Conservation (phyloP, 164 flowering plant species). For the Warburgia ugandensis region DNA sequence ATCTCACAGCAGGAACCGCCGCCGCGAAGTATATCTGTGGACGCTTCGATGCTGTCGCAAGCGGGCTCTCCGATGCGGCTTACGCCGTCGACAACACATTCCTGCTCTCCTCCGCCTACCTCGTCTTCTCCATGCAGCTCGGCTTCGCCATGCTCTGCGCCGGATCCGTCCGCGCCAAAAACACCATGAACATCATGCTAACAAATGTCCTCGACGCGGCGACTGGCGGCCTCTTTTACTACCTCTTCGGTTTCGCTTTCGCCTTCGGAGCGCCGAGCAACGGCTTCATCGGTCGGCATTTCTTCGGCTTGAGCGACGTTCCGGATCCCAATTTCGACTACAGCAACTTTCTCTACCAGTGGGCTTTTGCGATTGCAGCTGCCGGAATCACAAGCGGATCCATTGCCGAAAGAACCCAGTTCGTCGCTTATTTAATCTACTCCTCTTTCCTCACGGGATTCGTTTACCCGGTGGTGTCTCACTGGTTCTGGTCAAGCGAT, state of each 20-base stretch:
- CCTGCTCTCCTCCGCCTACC: constrained; percentile 49
- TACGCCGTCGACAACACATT: constrained; percentile 32
- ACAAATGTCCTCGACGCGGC: constrained; percentile 48
- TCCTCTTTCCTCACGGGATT: constrained; percentile 66
- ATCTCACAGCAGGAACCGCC: constrained; percentile 14
- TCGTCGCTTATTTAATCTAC: constrained; percentile 63
- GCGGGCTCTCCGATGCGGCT: constrained; percentile 15
- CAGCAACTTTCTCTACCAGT: constrained; percentile 52
- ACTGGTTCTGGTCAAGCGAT: constrained; percentile 74
- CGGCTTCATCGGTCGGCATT: constrained; percentile 35
- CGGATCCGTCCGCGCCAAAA: constrained; percentile 49
- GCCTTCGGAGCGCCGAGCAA: constrained; percentile 36
- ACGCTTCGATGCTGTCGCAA: constrained; percentile 14
- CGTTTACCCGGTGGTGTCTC: constrained; percentile 71
- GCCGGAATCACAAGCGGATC: constrained; percentile 81
- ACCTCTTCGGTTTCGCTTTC: constrained; percentile 40
- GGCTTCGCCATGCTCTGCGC: constrained; percentile 58
- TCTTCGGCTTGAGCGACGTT: constrained; percentile 42
- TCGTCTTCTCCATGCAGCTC: constrained; percentile 44
- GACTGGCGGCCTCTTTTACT: constrained; percentile 40
- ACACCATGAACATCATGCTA: constrained; percentile 49
- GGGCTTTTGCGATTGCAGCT: constrained; percentile 87
- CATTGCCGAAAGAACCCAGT: constrained; percentile 74
- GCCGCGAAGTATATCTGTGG: constrained; percentile 27
- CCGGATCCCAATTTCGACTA: constrained; percentile 34